A percentile compares a stretch with the other conserved stretches of the same genome.
phyloP scores from a whole-genome alignment of 2,329 filamentous ascomycete species.

The Epichloe bromicola region DNA sequence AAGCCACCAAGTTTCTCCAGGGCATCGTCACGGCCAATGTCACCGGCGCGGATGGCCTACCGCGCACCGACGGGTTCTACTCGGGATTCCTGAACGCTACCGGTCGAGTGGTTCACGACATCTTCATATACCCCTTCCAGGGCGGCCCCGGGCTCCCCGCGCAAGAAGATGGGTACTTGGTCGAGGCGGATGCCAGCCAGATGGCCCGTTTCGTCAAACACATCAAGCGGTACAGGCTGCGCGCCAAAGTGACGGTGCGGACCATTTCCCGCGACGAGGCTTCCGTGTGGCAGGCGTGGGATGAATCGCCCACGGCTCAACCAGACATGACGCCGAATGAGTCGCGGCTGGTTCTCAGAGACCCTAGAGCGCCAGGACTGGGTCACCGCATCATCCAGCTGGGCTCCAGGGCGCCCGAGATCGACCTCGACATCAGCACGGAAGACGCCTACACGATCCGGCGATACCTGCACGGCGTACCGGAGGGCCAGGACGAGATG shows the following conservation, averaged over 20 bases:
- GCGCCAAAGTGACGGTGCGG: constrained; percentile 62
- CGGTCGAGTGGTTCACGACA: constrained; percentile 76
- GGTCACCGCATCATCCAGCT: constrained; percentile 35
- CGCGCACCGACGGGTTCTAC: constrained; percentile 49
- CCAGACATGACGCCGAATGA: not conserved
- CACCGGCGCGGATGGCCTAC: constrained; percentile 23
- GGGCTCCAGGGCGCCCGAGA: constrained; percentile 17
- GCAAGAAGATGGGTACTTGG: constrained; percentile 38
- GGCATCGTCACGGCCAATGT: constrained; percentile 61
- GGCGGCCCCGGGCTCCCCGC: constrained; percentile 12
- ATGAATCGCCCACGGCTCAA: constrained; percentile 25
- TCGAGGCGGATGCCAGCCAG: constrained; percentile 69
- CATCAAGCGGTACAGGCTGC: constrained; percentile 73
- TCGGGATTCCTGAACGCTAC: constrained; percentile 75
- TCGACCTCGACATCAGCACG: constrained; percentile 33
- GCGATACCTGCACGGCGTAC: constrained; percentile 65
- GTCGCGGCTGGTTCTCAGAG: constrained; percentile 27
- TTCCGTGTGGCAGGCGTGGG: constrained; percentile 64
- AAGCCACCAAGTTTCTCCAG: constrained; percentile 76
- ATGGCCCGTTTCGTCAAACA: constrained; percentile 52
- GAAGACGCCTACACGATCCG: constrained; percentile 58
- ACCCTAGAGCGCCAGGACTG: constrained; percentile 41
- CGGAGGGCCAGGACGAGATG: constrained; percentile 78
- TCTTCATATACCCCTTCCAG: constrained; percentile 65
- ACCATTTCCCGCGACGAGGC: constrained; percentile 52